These are phyloP conservation scores for Tuctoria greenei DNA, from an alignment of 176 grass and related monocot genomes.

Conservation along the genomic window DNA sequence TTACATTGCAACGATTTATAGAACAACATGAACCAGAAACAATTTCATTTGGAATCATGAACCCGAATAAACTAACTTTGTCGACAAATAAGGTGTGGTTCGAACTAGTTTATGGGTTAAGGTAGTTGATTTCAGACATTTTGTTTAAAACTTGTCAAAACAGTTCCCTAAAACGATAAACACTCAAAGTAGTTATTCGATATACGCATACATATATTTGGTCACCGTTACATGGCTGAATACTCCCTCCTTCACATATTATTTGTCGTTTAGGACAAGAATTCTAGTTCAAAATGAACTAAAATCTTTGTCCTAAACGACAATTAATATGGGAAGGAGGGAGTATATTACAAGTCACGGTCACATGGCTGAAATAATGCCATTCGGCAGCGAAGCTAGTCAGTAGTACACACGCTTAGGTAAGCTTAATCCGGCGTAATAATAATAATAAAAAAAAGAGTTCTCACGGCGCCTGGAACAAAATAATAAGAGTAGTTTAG, in stretches of 20 bases:
- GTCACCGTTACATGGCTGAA: slow-evolving; percentile 8
- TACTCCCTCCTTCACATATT: too few species aligned
- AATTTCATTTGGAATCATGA: not conserved
- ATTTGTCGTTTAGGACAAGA: too few species aligned
- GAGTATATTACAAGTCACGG: too few species aligned
- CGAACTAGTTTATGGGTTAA: not conserved
- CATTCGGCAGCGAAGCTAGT: not conserved
- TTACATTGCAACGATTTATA: not conserved
- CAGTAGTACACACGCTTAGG: not conserved
- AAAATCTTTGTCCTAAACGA: too few species aligned
- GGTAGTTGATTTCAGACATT: not conserved
- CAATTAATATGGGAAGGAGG: too few species aligned
- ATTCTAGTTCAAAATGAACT: too few species aligned
- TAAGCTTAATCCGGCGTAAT: not conserved
- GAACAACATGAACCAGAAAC: not conserved
- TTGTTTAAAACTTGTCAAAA: not conserved
- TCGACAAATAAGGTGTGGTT: too few species aligned
- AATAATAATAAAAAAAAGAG: not conserved
- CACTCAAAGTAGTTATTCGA: not conserved
- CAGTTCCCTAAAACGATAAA: not conserved
- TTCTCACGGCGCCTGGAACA: not conserved
- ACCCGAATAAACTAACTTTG: not conserved
- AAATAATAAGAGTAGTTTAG: not conserved
- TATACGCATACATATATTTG: not conserved
- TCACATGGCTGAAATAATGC: slow-evolving; percentile 7